These are phyloP conservation scores for Pseudogymnoascus sp. DNA, from an alignment of 2,329 filamentous ascomycete species.

Conservation along the genomic window DNA sequence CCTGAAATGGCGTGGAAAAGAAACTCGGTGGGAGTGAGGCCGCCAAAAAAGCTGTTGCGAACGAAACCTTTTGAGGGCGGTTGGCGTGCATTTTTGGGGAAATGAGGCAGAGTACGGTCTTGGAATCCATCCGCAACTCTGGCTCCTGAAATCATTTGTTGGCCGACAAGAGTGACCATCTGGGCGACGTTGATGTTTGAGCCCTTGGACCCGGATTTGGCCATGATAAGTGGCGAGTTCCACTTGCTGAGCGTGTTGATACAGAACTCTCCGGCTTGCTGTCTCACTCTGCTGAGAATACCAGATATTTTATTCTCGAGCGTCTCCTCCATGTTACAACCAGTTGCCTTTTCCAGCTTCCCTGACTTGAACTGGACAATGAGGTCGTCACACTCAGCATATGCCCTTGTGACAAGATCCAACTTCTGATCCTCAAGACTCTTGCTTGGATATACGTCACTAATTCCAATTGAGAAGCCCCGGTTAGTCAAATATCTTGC, in stretches of 20 bases:
- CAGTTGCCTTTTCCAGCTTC: constrained; percentile 75
- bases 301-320: constrained; percentile 86
- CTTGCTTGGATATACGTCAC: constrained; percentile 80
- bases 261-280: constrained; percentile 84
- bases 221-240: constrained; percentile 94
- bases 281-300: constrained; percentile 84
- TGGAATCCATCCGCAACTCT: constrained; percentile 96
- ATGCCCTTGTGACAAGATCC: constrained; percentile 66
- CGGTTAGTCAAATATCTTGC: constrained; percentile 81
- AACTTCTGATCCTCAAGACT: constrained; percentile 66
- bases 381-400: constrained; percentile 71
- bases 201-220: constrained; percentile 92
- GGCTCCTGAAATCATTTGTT: constrained; percentile 91
- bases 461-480: constrained; percentile 93
- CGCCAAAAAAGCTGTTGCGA: constrained; percentile 92
- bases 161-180: constrained; percentile 95
- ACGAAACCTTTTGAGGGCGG: constrained; percentile 97
- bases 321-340: constrained; percentile 85
- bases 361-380: constrained; percentile 74
- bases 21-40: constrained; percentile 83
- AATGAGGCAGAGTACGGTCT: constrained; percentile 88
- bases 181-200: constrained; percentile 97
- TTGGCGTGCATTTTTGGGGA: constrained; percentile 83
- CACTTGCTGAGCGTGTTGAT: constrained; percentile 81
- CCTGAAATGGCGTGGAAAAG: constrained; percentile 98